Conservation (phyloP, 2,329 filamentous ascomycete genomes). For the Trichoderma sp. region DNA sequence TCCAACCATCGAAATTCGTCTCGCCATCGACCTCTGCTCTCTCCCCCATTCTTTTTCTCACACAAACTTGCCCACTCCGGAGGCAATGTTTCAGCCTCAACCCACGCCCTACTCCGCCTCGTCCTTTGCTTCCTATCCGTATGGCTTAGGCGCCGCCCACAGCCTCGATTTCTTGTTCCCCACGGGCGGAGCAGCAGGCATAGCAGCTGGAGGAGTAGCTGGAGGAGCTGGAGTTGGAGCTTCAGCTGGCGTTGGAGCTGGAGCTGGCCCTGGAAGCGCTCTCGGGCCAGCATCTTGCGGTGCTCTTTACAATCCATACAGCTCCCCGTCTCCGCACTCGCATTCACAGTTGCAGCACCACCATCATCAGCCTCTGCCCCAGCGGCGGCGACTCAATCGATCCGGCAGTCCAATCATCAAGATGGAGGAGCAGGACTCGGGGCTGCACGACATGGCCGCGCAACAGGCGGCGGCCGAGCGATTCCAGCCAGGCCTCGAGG, state of each 20-base stretch:
- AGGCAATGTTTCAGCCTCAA: slow-evolving; percentile 60
- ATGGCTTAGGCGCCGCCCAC: slow-evolving; percentile 39
- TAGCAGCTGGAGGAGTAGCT: not conserved
- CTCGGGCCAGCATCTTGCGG: not conserved
- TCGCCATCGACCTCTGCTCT: not conserved
- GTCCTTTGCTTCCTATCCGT: slow-evolving; percentile 38
- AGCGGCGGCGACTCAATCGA: slow-evolving; percentile 25
- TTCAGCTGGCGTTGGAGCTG: not conserved
- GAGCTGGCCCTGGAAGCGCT: slow-evolving; percentile 9
- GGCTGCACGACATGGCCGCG: slow-evolving; percentile 51
- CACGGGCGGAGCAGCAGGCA: slow-evolving; percentile 7
- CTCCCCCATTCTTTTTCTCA: not conserved
- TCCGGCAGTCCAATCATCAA: slow-evolving; percentile 27
- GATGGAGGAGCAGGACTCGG: slow-evolving; percentile 38
- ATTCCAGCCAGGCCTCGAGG: slow-evolving; percentile 59
- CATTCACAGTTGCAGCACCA: slow-evolving; percentile 10
- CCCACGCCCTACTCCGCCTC: slow-evolving; percentile 50
- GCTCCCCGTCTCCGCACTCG: slow-evolving; percentile 10
- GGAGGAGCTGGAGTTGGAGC: not conserved
- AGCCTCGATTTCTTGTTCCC: slow-evolving; percentile 27
- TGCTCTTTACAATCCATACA: not conserved
- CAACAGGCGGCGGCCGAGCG: slow-evolving; percentile 62
- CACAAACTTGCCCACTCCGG: not conserved
- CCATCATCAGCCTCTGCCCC: slow-evolving; percentile 6
- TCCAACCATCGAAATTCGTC: not conserved